phyloP scores from a whole-genome alignment of 805 yeast species.

The Yueomyces sp. region DNA sequence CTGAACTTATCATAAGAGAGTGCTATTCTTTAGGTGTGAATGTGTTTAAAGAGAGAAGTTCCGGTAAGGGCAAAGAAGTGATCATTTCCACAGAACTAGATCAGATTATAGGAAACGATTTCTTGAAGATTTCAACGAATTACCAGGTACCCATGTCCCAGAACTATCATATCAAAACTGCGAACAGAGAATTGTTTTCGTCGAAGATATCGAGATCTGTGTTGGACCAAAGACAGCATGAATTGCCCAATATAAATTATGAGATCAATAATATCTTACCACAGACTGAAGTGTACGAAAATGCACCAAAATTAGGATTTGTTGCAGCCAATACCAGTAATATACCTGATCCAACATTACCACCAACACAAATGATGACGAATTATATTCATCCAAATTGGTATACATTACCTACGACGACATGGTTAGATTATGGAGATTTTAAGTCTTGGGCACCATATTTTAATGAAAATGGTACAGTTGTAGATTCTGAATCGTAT shows the following conservation, averaged over 20 bases:
- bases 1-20: conserved; percentile 54
- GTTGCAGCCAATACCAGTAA: conserved; percentile 32
- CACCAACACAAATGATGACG: conserved; percentile 41
- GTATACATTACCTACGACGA: conserved; percentile 49
- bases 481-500: conserved; percentile 37
- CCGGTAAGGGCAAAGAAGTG: conserved; percentile 19
- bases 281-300: conserved; percentile 10
- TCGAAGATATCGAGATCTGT: conserved; percentile 56
- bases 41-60: conserved; percentile 6
- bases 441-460: conserved; percentile 52
- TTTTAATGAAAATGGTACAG: conserved; percentile 44
- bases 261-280: conserved; percentile 59
- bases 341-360: conserved; percentile 36
- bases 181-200: conserved; percentile 68
- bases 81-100: conserved; percentile 15
- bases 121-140: conserved; percentile 40
- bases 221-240: conserved; percentile 60
- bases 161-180: conserved; percentile 44
- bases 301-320: conserved; percentile 31
- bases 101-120: conserved; percentile 40
- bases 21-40: conserved; percentile 31
- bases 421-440: conserved; percentile 43
- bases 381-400: conserved; percentile 49
- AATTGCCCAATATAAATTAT: conserved; percentile 50
- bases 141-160: conserved; percentile 48